Base-by-base conservation (phyloP, 768 basidiomycete genomes). In the Serendipita sp. region DNA sequence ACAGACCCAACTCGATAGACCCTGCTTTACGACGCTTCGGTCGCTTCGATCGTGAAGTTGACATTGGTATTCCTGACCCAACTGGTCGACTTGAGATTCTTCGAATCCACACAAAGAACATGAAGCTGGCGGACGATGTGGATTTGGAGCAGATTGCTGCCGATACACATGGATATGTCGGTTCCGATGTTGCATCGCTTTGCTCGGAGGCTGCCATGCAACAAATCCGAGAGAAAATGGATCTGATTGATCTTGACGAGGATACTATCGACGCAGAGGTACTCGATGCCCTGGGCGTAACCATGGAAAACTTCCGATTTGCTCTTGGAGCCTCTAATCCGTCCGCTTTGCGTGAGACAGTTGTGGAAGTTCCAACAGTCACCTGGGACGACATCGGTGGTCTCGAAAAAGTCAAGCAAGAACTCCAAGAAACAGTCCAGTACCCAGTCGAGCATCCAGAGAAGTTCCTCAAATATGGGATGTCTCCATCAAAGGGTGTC, bases 131-230 rank as follows among this genome's bases (percentile, higher is more conserved):
- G 29, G 94, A 98, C 64, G 95, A 98, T 69, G 96, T 98, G 43
- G 96, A 99, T 71, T 83, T 98, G 66, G 96, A 99, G 75, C 91
- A 92, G 79, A 98, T 99, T 69, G 96, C 96, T 62, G 93, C 94
- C 62, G 96, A 99, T 73, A 99, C 96, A 3, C 96, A 99, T 74
- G 96, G 96, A 75, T 98, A 98, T 71, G 96, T 99, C 69, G 96
- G 96, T 73, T 96, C 96, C 43, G 96, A 99, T 80, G 73, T 99
- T 65, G 96, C 96, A 29, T 89, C 96, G 10, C 81, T 99, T 62
- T 99, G 96, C 74, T 98, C 96, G 1, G 96, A 99, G 74, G 96
- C 96, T 64, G 96, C 96, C 52, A 99, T 99, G 96, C 96, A 99
- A 78, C 96, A 99, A 74, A 99, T 99, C 68, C 90, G 96, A 73